Evolutionary conservation across 345 rosid species (phyloP).

Genomic region (Geranium brycei): DNA sequence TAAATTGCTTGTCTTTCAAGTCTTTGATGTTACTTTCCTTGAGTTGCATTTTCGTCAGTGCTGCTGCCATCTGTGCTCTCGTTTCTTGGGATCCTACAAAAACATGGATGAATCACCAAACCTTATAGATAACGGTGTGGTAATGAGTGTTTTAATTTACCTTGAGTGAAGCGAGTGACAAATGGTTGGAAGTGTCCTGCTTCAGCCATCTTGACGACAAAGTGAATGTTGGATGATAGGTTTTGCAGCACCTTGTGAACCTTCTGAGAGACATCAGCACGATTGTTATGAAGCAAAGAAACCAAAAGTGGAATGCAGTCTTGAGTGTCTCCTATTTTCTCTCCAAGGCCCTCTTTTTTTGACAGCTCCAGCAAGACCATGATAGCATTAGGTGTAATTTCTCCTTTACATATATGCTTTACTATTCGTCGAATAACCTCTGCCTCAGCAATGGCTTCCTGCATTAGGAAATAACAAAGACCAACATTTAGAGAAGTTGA

Average conservation of each 20-base stretch:
- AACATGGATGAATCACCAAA: conserved; percentile 2
- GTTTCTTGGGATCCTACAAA: conserved; percentile 29
- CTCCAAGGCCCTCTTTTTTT: conserved; percentile 19
- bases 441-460: conserved; percentile 29
- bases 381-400: conserved; percentile 17
- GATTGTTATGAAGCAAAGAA: conserved; percentile 21
- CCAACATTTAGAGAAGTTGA: not conserved
- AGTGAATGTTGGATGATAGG: conserved; percentile 36
- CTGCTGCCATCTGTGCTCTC: conserved; percentile 34
- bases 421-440: conserved; percentile 26
- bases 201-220: conserved; percentile 38
- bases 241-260: conserved; percentile 25
- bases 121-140: not conserved
- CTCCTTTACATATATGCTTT: conserved; percentile 26
- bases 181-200: conserved; percentile 27
- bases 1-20: conserved; percentile 27
- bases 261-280: conserved; percentile 17
- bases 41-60: conserved; percentile 30
- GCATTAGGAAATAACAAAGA: conserved; percentile 9
- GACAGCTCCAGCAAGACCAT: conserved; percentile 32
- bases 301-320: conserved; percentile 39
- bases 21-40: conserved; percentile 19
- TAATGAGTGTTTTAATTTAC: conserved; percentile 10
- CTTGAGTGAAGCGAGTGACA: conserved; percentile 32
- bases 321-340: conserved; percentile 27